These are phyloP conservation scores for Pezicula rhizophila DNA, from an alignment of 2,329 filamentous ascomycete genomes.

Conservation along the genomic window DNA sequence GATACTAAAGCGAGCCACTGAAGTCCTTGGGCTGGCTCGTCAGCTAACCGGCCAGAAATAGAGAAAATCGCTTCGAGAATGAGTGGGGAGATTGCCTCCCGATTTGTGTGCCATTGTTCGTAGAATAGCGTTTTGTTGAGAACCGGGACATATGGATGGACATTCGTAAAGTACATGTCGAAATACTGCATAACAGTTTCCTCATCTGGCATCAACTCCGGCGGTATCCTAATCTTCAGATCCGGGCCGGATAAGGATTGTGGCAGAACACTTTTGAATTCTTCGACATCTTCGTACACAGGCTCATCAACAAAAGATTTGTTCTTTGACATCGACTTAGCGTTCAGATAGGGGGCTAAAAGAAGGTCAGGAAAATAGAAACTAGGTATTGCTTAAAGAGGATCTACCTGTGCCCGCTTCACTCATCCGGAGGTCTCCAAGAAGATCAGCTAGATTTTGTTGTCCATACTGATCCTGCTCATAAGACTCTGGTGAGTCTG, in stretches of 20 bases:
- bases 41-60: constrained; percentile 76
- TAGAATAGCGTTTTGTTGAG: constrained; percentile 78
- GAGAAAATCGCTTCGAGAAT: constrained; percentile 88
- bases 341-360: constrained; percentile 77
- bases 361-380: constrained; percentile 10
- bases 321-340: constrained; percentile 35
- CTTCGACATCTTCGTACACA: constrained; percentile 63
- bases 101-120: constrained; percentile 80
- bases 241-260: constrained; percentile 63
- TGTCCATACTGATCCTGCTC: constrained; percentile 60
- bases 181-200: constrained; percentile 79
- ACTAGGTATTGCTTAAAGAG: constrained; percentile 1
- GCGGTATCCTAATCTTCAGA: constrained; percentile 78
- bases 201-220: constrained; percentile 87
- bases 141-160: constrained; percentile 90
- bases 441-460: constrained; percentile 68
- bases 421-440: constrained; percentile 83
- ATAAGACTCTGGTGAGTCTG: constrained; percentile 43
- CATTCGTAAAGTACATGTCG: constrained; percentile 81
- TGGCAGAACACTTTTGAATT: constrained; percentile 66
- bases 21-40: constrained; percentile 76
- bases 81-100: constrained; percentile 80
- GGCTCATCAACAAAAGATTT: constrained; percentile 52
- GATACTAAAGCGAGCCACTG: constrained; percentile 90
- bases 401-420: constrained; percentile 75